Evolutionary conservation across 2,329 filamentous ascomycete species (phyloP).

Genomic region (Torrubiella hemipterigena): DNA sequence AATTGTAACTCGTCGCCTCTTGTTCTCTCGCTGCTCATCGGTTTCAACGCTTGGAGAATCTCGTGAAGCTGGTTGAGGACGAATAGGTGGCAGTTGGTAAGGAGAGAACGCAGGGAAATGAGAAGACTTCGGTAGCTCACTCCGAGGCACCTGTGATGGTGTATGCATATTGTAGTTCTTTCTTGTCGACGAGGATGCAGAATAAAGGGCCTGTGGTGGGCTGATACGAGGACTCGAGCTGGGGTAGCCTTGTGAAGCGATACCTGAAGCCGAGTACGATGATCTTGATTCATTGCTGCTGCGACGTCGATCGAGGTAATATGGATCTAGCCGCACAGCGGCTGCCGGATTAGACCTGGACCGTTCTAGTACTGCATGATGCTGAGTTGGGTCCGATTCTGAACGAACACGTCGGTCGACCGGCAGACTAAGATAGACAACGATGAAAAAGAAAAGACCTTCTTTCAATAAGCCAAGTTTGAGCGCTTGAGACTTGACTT

Average conservation of each 20-base stretch:
- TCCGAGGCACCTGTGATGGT: conserved; percentile 42
- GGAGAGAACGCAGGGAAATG: conserved; percentile 19
- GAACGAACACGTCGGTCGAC: too few relatives aligned
- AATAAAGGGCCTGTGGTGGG: too few relatives aligned
- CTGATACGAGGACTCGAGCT: too few relatives aligned
- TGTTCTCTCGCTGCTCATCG: conserved; percentile 1
- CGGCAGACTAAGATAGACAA: conserved; percentile 30
- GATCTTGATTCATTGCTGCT: too few relatives aligned
- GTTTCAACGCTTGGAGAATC: too few relatives aligned
- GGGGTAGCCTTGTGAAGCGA: too few relatives aligned
- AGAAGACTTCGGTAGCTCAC: conserved; percentile 28
- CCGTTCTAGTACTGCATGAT: conserved; percentile 18
- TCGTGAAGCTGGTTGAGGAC: too few relatives aligned
- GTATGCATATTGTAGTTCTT: conserved; percentile 32
- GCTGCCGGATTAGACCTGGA: too few relatives aligned
- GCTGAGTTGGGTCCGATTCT: conserved; percentile 27
- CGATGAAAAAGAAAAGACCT: conserved; percentile 51
- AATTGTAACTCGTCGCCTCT: conserved; percentile 4
- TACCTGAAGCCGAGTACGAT: too few relatives aligned
- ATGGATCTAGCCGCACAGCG: too few relatives aligned
- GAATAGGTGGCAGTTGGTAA: conserved; percentile 38
- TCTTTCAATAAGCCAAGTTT: conserved; percentile 47
- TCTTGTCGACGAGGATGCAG: conserved; percentile 35
- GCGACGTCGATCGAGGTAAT: too few relatives aligned
- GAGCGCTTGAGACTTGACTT: conserved; percentile 34